phyloP scores from a whole-genome alignment of 768 basidiomycete genomes.

The Filobasidium wieringae region DNA sequence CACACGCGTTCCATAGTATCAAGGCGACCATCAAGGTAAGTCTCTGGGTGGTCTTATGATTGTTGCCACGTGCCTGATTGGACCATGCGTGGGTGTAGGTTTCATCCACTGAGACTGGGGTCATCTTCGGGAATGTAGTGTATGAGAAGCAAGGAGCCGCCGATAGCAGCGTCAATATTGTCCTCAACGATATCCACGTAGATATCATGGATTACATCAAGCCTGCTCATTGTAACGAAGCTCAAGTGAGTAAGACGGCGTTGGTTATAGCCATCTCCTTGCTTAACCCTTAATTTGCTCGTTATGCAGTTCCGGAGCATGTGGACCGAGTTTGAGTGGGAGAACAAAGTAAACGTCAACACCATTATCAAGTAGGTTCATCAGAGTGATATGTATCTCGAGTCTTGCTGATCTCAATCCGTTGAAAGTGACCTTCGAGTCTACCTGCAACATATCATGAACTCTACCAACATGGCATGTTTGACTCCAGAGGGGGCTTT shows the following conservation, averaged over 20 bases:
- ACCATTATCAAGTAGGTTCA: slow-evolving; percentile 69
- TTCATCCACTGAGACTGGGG: slow-evolving; percentile 94
- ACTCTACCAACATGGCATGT: slow-evolving; percentile 93
- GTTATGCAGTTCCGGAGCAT: slow-evolving; percentile 52
- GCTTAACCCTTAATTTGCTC: background rate
- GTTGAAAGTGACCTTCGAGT: slow-evolving; percentile 77
- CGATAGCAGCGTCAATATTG: slow-evolving; percentile 59
- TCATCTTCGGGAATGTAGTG: slow-evolving; percentile 93
- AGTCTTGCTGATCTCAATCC: background rate
- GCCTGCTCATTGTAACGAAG: slow-evolving; percentile 87
- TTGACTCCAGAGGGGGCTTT: slow-evolving; percentile 77
- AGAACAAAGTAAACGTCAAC: slow-evolving; percentile 93
- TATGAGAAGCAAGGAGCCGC: slow-evolving; percentile 84
- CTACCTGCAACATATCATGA: slow-evolving; percentile 90
- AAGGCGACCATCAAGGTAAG: slow-evolving; percentile 89
- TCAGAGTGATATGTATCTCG: too few species aligned
- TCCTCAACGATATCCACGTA: slow-evolving; percentile 91
- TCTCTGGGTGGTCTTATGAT: background rate
- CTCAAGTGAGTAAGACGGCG: slow-evolving; percentile 51
- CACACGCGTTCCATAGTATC: slow-evolving; percentile 95
- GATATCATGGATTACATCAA: slow-evolving; percentile 99
- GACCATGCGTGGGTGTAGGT: slow-evolving; percentile 40
- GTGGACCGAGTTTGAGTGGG: slow-evolving; percentile 99
- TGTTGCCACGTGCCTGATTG: background rate
- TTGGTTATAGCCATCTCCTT: background rate